phyloP scores from a whole-genome alignment of 768 basidiomycete species.

The Xerocomellus amylosporus region DNA sequence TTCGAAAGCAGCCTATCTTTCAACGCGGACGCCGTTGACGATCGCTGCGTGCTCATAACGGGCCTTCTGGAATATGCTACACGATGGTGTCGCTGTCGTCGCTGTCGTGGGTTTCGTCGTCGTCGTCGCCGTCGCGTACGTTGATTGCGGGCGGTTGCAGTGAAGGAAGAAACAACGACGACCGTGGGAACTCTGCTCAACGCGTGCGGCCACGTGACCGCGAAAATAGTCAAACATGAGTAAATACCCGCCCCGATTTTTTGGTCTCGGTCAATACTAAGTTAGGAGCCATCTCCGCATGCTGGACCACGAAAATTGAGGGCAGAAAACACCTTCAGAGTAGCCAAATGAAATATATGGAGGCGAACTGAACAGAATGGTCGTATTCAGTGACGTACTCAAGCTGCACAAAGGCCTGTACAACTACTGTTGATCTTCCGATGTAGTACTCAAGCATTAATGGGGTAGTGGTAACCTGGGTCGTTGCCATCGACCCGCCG shows the following conservation, averaged over 20 bases:
- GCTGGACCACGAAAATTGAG: too few species aligned
- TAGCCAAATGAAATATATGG: too few species aligned
- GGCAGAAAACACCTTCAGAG: too few species aligned
- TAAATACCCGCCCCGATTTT: conserved; percentile 1
- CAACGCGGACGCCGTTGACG: conserved; percentile 39
- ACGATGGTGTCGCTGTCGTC: conserved; percentile 16
- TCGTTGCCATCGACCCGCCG: conserved; percentile 80
- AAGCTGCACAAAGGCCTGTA: too few species aligned
- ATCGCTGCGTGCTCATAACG: conserved; percentile 29
- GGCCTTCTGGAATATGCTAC: not conserved
- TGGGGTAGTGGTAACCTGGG: conserved; percentile 67
- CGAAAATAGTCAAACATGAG: conserved; percentile 11
- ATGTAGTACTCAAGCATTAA: conserved; percentile 52
- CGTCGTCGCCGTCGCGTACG: conserved; percentile 14
- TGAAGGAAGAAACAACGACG: conserved; percentile 13
- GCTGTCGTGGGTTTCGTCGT: conserved; percentile 20
- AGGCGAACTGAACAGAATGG: too few species aligned
- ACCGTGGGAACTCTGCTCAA: conserved; percentile 29
- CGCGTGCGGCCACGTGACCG: conserved; percentile 33
- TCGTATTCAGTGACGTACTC: too few species aligned
- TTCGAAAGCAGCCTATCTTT: conserved; percentile 61
- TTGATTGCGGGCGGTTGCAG: conserved; percentile 8
- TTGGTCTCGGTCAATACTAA: too few species aligned
- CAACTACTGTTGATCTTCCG: too few species aligned
- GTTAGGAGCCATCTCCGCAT: too few species aligned